Evolutionary conservation across 345 rosid genomes (phyloP), one percentile per base, ranked within the genome.

Genomic region (Tarenaya hassleriana): DNA sequence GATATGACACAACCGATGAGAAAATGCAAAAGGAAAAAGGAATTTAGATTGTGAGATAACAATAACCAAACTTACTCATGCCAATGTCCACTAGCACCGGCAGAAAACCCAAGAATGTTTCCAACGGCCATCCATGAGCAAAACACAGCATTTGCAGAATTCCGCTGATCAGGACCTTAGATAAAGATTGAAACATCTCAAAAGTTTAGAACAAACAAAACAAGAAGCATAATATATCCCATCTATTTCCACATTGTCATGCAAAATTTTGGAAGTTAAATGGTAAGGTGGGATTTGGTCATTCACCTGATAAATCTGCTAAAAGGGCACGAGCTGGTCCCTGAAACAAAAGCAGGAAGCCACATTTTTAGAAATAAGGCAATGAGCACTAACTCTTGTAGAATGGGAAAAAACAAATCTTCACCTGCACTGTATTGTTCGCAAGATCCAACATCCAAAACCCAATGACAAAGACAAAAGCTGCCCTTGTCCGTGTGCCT

Each of bases 381-480:
- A 46, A 43, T 19, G 16, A 55, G 50, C 17, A 62, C 43, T 45
- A 12, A 61, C 15, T 19, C 50, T 16, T 21, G 29, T 39, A 49
- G 18, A 50, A 43, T 8, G 19, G 13, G 13, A 10, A 15, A 14
- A 42, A 42, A 1, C 41, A 37, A 47, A 55, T 55, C 10, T 24
- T 41, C 68, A 88, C 96, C 86, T 92, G 97, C 46, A 92, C 98
- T 0, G 95, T 88, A 63, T 92, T 92, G 72, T 92, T 92, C 1
- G 97, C 98, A 58, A 92, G 95, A 74, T 88, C 97, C 75, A 92
- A 80, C 85, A 92, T 60, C 98, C 98, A 92, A 70, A 92, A 92
- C 29, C 96, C 98, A 46, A 88, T 66, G 54, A 85, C 69, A 75
- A 92, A 92, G 51, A 88, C 78, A 74, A 83, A 35, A 37, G 98